These are phyloP conservation scores for Amylocarpus encephaloides DNA, from an alignment of 2,329 filamentous ascomycete species.

Conservation along the genomic window DNA sequence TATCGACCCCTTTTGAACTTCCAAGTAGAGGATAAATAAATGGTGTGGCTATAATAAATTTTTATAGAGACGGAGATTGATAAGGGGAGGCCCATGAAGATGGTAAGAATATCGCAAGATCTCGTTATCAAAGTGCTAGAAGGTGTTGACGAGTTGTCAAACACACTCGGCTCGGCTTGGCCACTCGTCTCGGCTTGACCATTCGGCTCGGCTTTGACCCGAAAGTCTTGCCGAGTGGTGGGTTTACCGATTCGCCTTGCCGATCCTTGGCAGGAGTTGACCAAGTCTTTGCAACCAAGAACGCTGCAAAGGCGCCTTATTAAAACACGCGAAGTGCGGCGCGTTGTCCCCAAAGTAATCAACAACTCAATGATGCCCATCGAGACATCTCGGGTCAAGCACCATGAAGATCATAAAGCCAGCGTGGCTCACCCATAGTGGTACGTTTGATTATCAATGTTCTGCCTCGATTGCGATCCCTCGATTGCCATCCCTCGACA, in stretches of 20 bases:
- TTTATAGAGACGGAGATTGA: no score
- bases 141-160: no score
- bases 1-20: no score
- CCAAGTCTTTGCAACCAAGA: neutral
- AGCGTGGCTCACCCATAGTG: slow-evolving; percentile 90
- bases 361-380: slow-evolving; percentile 27
- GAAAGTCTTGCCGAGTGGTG: neutral
- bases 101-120: no score
- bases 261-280: neutral
- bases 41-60: no score
- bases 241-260: neutral
- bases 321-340: slow-evolving; percentile 16
- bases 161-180: no score
- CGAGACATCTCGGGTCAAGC: slow-evolving; percentile 21
- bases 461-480: neutral
- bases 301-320: neutral
- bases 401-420: slow-evolving; percentile 86
- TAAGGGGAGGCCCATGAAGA: no score
- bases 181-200: no score
- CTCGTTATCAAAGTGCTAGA: no score
- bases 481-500: neutral
- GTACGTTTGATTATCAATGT: slow-evolving; percentile 38
- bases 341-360: slow-evolving; percentile 5
- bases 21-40: no score
- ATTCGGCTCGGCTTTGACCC: neutral